Percentiles rank a stretch among this genome's conserved stretches.
phyloP scores from a whole-genome alignment of 2,329 filamentous ascomycete species.

The Leptographium procerum region DNA sequence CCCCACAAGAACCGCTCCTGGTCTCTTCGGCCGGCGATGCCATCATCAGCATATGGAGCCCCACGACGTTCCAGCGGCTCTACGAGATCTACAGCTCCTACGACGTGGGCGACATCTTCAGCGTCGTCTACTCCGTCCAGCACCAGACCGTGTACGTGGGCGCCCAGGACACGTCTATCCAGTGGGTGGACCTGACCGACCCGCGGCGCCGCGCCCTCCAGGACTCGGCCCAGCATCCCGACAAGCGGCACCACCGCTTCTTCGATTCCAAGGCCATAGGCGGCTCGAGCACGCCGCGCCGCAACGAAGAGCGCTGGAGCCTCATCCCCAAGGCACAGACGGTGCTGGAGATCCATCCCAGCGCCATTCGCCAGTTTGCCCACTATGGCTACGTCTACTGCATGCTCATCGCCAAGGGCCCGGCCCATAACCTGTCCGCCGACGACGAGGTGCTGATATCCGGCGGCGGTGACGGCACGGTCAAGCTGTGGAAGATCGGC shows the following conservation, averaged over 20 bases:
- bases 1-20: conserved; percentile 36
- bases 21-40: conserved; percentile 92
- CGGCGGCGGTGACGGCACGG: conserved; percentile 83
- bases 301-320: conserved; percentile 47
- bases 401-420: conserved; percentile 74
- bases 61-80: conserved; percentile 60
- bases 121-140: conserved; percentile 73
- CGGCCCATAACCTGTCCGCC: conserved; percentile 52
- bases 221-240: conserved; percentile 58
- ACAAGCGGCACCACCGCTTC: conserved; percentile 71
- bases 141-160: conserved; percentile 81
- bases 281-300: conserved; percentile 65
- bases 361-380: conserved; percentile 76
- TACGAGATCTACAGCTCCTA: conserved; percentile 90
- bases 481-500: conserved; percentile 79
- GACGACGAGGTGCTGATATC: conserved; percentile 78
- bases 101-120: conserved; percentile 93
- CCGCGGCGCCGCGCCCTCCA: conserved; percentile 46
- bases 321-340: conserved; percentile 41
- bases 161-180: conserved; percentile 87
- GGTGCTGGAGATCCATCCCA: conserved; percentile 68
- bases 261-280: conserved; percentile 86
- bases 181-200: conserved; percentile 75
- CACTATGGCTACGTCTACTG: conserved; percentile 95
- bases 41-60: conserved; percentile 88